Evolutionary conservation across 2,329 filamentous ascomycete species (phyloP).

Genomic region (Rhynchosporium graminicola): DNA sequence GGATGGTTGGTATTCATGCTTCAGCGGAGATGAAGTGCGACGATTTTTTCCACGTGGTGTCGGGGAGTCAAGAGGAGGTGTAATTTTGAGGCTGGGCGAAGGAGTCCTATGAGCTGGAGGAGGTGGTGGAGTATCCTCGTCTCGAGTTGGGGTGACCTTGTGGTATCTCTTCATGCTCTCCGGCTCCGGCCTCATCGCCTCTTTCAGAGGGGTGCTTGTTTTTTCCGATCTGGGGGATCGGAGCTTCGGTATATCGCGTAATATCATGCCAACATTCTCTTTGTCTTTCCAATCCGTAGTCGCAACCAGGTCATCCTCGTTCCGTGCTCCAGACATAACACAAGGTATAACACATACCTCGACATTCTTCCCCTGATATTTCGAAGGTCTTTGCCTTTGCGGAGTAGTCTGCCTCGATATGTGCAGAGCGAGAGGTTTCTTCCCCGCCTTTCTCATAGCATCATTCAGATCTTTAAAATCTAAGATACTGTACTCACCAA

Average conservation of each 20-base stretch:
- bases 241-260: slow-evolving; percentile 23
- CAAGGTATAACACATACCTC: slow-evolving; percentile 4
- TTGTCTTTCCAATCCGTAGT: not conserved
- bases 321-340: slow-evolving; percentile 16
- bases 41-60: slow-evolving; percentile 51
- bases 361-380: slow-evolving; percentile 15
- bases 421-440: slow-evolving; percentile 26
- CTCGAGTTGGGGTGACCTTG: slow-evolving; percentile 19
- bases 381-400: slow-evolving; percentile 8
- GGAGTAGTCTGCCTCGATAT: slow-evolving; percentile 5
- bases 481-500: slow-evolving; percentile 19
- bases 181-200: slow-evolving; percentile 28
- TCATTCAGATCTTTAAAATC: slow-evolving; percentile 31
- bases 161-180: slow-evolving; percentile 19
- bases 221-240: slow-evolving; percentile 24
- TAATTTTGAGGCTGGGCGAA: slow-evolving; percentile 47
- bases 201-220: slow-evolving; percentile 26
- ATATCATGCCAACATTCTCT: not conserved
- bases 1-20: slow-evolving; percentile 95
- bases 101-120: slow-evolving; percentile 39
- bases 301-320: slow-evolving; percentile 5
- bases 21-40: slow-evolving; percentile 86
- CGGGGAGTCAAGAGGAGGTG: slow-evolving; percentile 32
- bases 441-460: slow-evolving; percentile 29
- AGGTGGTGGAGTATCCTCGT: slow-evolving; percentile 37